Evolutionary conservation across 805 yeast species (phyloP).

Genomic region (Cyberlindnera suaveolens): DNA sequence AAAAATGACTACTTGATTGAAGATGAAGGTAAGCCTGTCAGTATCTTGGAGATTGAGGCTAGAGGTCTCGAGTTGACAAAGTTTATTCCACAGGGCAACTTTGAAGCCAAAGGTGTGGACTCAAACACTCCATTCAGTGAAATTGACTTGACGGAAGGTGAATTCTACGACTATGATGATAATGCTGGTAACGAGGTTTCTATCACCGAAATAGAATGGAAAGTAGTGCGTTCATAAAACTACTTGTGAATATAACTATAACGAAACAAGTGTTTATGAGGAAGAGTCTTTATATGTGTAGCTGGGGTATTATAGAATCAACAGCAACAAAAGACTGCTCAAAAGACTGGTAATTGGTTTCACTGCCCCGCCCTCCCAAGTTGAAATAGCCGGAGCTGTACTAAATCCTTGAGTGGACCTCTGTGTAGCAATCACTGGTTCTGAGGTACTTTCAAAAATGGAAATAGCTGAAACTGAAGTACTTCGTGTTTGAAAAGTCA

Average conservation of each 20-base stretch:
- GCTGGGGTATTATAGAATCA: too few species aligned
- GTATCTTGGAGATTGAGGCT: constrained; percentile 66
- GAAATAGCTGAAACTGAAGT: too few species aligned
- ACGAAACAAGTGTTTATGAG: too few species aligned
- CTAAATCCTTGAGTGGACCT: background rate
- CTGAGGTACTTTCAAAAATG: too few species aligned
- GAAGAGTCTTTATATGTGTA: too few species aligned
- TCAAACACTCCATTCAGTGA: constrained; percentile 48
- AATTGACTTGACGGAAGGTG: constrained; percentile 70
- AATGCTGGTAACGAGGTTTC: constrained; percentile 74
- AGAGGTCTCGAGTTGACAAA: constrained; percentile 75
- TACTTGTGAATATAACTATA: too few species aligned
- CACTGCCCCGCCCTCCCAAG: constrained; percentile 3
- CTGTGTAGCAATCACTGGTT: background rate
- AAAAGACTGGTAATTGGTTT: background rate
- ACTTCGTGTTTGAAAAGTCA: background rate
- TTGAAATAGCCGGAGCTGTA: constrained; percentile 3
- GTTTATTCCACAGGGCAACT: constrained; percentile 63
- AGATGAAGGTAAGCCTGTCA: constrained; percentile 34
- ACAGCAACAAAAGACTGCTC: too few species aligned
- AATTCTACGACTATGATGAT: constrained; percentile 96
- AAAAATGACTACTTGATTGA: constrained; percentile 13
- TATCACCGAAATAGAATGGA: constrained; percentile 68
- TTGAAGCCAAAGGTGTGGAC: constrained; percentile 48
- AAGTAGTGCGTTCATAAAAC: constrained; percentile 33